Conservation (phyloP, 2,329 filamentous ascomycete genomes). For the Hypomyces perniciosus region DNA sequence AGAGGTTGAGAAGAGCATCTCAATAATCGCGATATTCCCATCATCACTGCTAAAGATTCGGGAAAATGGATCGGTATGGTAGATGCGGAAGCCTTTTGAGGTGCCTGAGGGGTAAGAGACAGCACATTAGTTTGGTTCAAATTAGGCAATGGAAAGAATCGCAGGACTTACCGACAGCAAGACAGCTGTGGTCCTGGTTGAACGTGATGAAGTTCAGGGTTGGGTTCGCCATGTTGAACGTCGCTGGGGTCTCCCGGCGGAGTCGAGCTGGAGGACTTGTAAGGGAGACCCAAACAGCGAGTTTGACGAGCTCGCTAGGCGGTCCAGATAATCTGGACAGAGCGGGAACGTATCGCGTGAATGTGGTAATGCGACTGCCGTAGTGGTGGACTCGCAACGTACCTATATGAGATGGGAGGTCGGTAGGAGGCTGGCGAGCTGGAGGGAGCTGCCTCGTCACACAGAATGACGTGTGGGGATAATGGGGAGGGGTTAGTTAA, state of each 20-base stretch:
- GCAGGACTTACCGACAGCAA: slow-evolving; percentile 72
- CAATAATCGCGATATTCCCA: slow-evolving; percentile 89
- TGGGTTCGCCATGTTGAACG: slow-evolving; percentile 56
- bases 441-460: no score
- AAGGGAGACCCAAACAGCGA: no score
- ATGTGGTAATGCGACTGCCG: no score
- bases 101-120: slow-evolving; percentile 54
- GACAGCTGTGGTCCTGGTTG: slow-evolving; percentile 96
- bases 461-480: no score
- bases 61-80: slow-evolving; percentile 91
- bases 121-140: not conserved
- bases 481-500: no score
- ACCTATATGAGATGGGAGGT: no score
- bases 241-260: slow-evolving; percentile 12
- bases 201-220: slow-evolving; percentile 97
- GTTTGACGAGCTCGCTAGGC: no score
- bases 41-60: slow-evolving; percentile 94
- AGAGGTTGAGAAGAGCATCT: slow-evolving; percentile 98
- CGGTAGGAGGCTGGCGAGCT: no score
- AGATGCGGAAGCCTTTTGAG: slow-evolving; percentile 90
- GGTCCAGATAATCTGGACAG: no score
- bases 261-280: not conserved
- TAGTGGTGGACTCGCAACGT: no score
- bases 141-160: slow-evolving; percentile 9
- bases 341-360: no score